Evolutionary conservation across 2,329 filamentous ascomycete genomes (phyloP), one percentile per base, ranked within the genome.

Genomic region (Fonsecaea pedrosoi): DNA sequence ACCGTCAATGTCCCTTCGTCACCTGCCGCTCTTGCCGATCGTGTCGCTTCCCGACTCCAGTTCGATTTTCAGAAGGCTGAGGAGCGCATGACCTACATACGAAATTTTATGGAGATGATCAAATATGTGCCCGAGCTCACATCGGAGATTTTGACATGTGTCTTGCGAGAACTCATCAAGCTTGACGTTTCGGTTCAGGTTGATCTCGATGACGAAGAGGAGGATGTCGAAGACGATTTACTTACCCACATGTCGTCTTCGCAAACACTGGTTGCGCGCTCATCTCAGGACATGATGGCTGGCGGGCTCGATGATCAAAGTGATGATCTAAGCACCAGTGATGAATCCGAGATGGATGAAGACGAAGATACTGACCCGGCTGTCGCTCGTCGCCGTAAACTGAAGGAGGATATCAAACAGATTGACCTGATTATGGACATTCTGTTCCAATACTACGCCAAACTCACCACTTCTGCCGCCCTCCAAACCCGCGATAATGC

Each of bases 101-200:
- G 90, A 73, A 97, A 98, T 75, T 82, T 98, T 9, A 82, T 98
- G 32, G 87, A 85, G 66, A 82, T 98, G 38, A 89, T 90, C 61
- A 84, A 88, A 57, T 97, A 97, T 75, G 87, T 90, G 1, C 89
- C 92, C 0, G 89, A 91, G 66, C 81, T 97, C 40, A 89, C 90
- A 68, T 87, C 90, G 7, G 91, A 96, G 68, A 88, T 98, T 30
- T 85, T 97, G 70, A 89, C 92, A 64, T 82, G 96, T 12, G 90
- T 98, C 56, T 90, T 93, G 50, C 91, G 94, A 72, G 89, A 92
- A 69, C 84, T 98, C 7, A 92, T 98, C 74, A 95, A 95, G 79
- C 92, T 98, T 66, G 95, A 99, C 76, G 92, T 96, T 0, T 92
- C 97, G 76, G 95, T 98, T 78, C 94, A 97, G 78, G 87, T 94